These are phyloP conservation scores for Serendipita sp. DNA, from an alignment of 768 basidiomycete species.

Conservation along the genomic window DNA sequence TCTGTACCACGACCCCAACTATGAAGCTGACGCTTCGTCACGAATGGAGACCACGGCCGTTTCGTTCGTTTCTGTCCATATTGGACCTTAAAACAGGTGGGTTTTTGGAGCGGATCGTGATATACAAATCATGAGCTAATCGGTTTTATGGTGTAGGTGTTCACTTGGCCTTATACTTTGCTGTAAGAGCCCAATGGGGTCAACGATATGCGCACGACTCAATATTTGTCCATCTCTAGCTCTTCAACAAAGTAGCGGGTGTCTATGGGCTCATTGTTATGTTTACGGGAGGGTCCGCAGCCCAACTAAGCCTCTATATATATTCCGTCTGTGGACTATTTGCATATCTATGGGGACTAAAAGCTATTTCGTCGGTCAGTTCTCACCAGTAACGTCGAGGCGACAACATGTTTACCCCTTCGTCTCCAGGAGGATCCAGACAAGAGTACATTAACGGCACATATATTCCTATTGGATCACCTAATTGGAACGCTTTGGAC, in stretches of 20 bases:
- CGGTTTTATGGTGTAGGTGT: slow-evolving; percentile 29
- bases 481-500: slow-evolving; percentile 81
- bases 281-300: slow-evolving; percentile 77
- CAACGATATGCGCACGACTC: neutral
- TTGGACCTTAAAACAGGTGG: slow-evolving; percentile 80
- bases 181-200: slow-evolving; percentile 33
- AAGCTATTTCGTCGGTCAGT: slow-evolving; percentile 69
- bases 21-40: slow-evolving; percentile 74
- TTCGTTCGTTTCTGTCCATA: slow-evolving; percentile 67
- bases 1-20: neutral
- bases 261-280: slow-evolving; percentile 91
- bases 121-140: neutral
- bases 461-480: slow-evolving; percentile 85
- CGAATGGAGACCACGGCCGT: slow-evolving; percentile 69
- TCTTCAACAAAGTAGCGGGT: slow-evolving; percentile 95
- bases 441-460: slow-evolving; percentile 74
- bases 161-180: slow-evolving; percentile 73
- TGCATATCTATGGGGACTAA: slow-evolving; percentile 73
- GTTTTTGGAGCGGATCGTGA: slow-evolving; percentile 6
- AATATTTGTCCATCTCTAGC: slow-evolving; percentile 24
- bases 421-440: slow-evolving; percentile 64
- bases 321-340: slow-evolving; percentile 77
- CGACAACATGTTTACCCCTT: neutral
- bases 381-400: neutral
- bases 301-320: slow-evolving; percentile 81